phyloP scores from a whole-genome alignment of 305 asterid genomes.

The Fraxinus ornus region DNA sequence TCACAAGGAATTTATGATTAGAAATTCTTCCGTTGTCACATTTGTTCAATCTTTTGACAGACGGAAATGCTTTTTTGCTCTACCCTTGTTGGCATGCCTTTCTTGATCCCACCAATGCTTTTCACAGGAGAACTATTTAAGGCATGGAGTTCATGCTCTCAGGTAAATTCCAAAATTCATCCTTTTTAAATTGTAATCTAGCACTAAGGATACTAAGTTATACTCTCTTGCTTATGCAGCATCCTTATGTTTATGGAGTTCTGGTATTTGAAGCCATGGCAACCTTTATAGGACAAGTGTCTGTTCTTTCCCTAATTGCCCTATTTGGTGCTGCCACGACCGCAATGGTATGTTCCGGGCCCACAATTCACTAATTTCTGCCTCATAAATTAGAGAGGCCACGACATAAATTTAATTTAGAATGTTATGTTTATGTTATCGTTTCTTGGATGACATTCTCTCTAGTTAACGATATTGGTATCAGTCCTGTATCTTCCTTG shows the following conservation, averaged over 20 bases:
- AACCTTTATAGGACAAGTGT: constrained; percentile 69
- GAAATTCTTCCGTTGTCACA: background rate
- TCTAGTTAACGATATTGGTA: background rate
- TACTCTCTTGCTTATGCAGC: constrained; percentile 40
- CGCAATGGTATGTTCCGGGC: constrained; percentile 48
- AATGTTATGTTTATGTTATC: background rate
- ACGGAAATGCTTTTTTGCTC: constrained; percentile 96
- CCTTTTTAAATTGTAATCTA: background rate
- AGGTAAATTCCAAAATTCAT: constrained; percentile 37
- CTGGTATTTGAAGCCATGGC: constrained; percentile 81
- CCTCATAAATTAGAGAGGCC: background rate
- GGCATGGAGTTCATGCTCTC: constrained; percentile 78
- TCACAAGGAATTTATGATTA: background rate
- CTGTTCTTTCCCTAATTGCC: constrained; percentile 77
- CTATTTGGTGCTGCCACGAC: constrained; percentile 60
- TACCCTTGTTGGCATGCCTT: constrained; percentile 87
- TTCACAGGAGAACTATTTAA: constrained; percentile 71
- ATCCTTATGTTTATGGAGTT: constrained; percentile 74
- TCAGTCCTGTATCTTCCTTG: background rate
- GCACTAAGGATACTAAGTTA: background rate
- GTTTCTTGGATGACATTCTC: background rate
- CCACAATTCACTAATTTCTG: too few relatives aligned
- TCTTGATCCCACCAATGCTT: constrained; percentile 86
- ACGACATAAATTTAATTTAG: background rate
- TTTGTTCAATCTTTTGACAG: constrained; percentile 32